Base-by-base conservation (phyloP, 164 flowering plant species). In the Aristolochia fimbriata region DNA sequence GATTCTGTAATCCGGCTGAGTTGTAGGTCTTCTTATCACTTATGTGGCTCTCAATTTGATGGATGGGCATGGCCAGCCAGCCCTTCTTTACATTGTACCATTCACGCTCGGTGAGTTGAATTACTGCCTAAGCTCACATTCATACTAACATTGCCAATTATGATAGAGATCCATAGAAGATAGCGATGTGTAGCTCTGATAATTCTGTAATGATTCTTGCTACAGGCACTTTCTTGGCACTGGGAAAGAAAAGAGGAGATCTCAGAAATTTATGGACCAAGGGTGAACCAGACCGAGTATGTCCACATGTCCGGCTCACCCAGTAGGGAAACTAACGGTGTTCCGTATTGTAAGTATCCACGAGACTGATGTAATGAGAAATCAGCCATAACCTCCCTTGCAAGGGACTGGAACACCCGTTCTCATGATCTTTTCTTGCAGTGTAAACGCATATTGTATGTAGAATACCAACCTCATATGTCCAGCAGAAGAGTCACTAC, bases 51-150 rank as follows among this genome's bases (percentile, higher is more conserved):
- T 91, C 52, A 88, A 85, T 76, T 74, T 91, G 78, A 91, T 91
- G 97, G 97, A 91, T 61, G 97, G 97, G 6, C 91, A 88, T 48
- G 97, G 97, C 54, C 97, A 91, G 71, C 97, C 97, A 1, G 97
- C 97, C 33, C 73, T 91, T 61, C 91, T 91, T 14, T 91, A 88
- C 79, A 86, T 91, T 24, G 97, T 88, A 51, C 97, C 97, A 1
- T 88, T 85, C 69, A 86, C 89, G 5, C 82, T 91, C 0, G 96
- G 97, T 88, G 81, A 1, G 55, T 53, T 19, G 17, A 11, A 37
- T 17, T 37, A 16, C 27, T 17, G 51, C 11, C 33, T 10, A 9
- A 15, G 30, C 16, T 54, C 31, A 14, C 15, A 17, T 56, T 2
- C 10, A 4, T 16, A 6, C 20, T 33, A 15, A 25, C 21, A 33